Conservation (phyloP, 371 early-diverging fungal genomes). For the Mucor lusitanicus region DNA sequence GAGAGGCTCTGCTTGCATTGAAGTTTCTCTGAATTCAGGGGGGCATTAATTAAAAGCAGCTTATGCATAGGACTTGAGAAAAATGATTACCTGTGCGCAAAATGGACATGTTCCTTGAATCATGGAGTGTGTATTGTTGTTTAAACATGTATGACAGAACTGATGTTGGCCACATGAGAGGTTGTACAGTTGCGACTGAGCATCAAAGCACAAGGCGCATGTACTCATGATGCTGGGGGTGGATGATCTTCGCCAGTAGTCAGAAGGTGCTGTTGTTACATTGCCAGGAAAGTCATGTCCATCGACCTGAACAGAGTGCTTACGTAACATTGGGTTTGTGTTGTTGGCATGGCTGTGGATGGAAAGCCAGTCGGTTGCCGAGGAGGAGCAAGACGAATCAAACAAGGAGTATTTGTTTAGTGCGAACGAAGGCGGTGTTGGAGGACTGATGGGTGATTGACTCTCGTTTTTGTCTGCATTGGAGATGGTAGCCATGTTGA, state of each 20-base stretch:
- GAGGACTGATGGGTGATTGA: slow-evolving; percentile 13
- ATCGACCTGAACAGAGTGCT: slow-evolving; percentile 25
- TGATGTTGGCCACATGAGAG: slow-evolving; percentile 18
- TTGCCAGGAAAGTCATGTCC: slow-evolving; percentile 9
- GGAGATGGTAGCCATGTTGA: background rate
- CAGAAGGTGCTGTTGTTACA: background rate
- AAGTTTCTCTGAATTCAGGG: background rate
- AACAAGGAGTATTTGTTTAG: slow-evolving; percentile 19
- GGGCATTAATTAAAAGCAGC: background rate
- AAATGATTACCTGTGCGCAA: slow-evolving; percentile 19
- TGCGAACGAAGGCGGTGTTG: slow-evolving; percentile 3
- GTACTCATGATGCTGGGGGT: background rate
- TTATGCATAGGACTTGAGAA: background rate
- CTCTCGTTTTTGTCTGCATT: background rate
- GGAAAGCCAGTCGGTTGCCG: slow-evolving; percentile 12
- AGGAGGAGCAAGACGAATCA: slow-evolving; percentile 3
- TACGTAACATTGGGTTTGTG: slow-evolving; percentile 13
- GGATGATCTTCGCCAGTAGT: slow-evolving; percentile 11
- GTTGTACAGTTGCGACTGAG: background rate
- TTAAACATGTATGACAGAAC: slow-evolving; percentile 21
- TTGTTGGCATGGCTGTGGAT: background rate
- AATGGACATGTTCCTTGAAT: slow-evolving; percentile 20
- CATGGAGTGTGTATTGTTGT: slow-evolving; percentile 1
- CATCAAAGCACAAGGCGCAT: slow-evolving; percentile 3
- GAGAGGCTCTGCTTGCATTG: background rate